A percentile compares a stretch with the other conserved stretches of the same genome.
phyloP scores from a whole-genome alignment of 2,329 filamentous ascomycete genomes.

The Cercospora sp. region DNA sequence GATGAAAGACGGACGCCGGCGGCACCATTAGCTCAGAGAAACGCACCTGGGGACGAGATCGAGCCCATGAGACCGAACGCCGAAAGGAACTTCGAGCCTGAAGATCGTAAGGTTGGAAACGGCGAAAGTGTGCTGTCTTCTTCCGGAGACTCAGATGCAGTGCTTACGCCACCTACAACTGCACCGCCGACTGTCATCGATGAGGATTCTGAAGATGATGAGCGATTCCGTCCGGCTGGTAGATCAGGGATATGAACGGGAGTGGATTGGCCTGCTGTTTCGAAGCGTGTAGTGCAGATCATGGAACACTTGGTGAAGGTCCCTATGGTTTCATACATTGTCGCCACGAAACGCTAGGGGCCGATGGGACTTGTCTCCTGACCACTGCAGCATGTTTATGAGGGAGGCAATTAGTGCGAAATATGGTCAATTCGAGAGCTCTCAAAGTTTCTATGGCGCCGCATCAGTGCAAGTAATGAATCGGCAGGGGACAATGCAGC shows the following conservation, averaged over 20 bases:
- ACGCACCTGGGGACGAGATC: neutral
- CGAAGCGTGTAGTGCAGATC: neutral
- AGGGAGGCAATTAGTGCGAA: neutral
- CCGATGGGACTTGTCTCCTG: neutral
- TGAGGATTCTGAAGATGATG: slow-evolving; percentile 15
- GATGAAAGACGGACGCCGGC: slow-evolving; percentile 6
- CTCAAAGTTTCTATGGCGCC: neutral
- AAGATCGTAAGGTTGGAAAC: slow-evolving; percentile 4
- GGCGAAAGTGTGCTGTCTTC: slow-evolving; percentile 3
- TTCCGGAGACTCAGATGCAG: slow-evolving; percentile 4
- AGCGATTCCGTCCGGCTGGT: slow-evolving; percentile 1
- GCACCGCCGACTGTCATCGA: slow-evolving; percentile 15
- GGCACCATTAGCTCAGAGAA: neutral
- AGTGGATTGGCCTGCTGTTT: neutral
- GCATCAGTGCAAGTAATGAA: neutral
- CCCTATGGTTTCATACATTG: neutral
- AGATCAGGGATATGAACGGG: neutral
- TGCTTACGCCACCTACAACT: slow-evolving; percentile 13
- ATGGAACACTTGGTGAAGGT: neutral
- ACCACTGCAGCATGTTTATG: neutral
- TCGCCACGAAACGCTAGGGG: neutral
- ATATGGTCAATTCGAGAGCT: neutral
- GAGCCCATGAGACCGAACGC: neutral
- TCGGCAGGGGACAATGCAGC: neutral
- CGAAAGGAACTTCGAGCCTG: neutral